Conservation (phyloP, 352 stramenopile genomes). For the Phytophthora pisi region DNA sequence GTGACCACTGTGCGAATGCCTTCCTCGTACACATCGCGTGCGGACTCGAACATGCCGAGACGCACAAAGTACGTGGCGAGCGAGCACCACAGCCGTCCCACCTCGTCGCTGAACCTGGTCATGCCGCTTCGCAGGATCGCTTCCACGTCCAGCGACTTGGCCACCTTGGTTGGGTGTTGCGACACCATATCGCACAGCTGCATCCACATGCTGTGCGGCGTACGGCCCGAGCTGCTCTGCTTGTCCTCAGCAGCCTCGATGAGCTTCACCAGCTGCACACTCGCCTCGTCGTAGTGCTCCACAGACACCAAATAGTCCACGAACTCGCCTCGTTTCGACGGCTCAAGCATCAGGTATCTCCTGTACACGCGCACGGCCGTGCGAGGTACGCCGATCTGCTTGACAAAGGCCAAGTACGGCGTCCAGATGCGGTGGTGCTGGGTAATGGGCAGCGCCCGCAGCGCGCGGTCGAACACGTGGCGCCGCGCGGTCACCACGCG, state of each 20-base stretch:
- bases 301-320: conserved; percentile 80
- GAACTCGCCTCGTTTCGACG: conserved; percentile 70
- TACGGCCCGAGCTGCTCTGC: conserved; percentile 48
- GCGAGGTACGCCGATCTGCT: conserved; percentile 70
- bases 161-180: conserved; percentile 92
- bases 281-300: conserved; percentile 82
- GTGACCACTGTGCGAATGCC: conserved; percentile 76
- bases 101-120: conserved; percentile 94
- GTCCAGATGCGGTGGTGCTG: conserved; percentile 98
- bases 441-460: conserved; percentile 96
- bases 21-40: conserved; percentile 97
- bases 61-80: conserved; percentile 98
- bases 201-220: conserved; percentile 97
- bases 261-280: conserved; percentile 79
- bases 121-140: conserved; percentile 95
- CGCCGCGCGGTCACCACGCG: conserved; percentile 81
- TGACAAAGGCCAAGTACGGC: conserved; percentile 91
- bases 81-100: conserved; percentile 97
- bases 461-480: conserved; percentile 94
- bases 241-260: conserved; percentile 68
- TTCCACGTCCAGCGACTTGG: conserved; percentile 93
- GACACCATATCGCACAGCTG: conserved; percentile 96
- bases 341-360: conserved; percentile 88
- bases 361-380: conserved; percentile 89
- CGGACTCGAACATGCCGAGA: conserved; percentile 96